Base-by-base conservation (phyloP, 345 rosid species). In the Hirschfeldia incana region DNA sequence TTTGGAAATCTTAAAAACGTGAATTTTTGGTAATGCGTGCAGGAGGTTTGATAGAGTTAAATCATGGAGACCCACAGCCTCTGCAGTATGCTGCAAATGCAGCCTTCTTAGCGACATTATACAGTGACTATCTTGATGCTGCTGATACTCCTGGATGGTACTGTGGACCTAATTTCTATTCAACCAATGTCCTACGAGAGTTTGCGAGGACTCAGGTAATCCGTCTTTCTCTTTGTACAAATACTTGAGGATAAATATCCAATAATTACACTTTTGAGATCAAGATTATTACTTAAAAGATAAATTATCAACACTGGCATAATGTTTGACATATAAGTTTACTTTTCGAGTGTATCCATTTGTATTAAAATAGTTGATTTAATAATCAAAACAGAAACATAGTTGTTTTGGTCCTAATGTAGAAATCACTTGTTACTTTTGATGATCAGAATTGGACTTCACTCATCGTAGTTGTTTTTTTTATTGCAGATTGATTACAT, bases 121-220 rank as follows among this genome's bases (percentile, higher is more conserved):
- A 76, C 69, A 88, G 92, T 77, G 99, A 95, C 85, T 95, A 93
- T 83, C 94, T 95, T 42, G 98, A 93, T 51, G 97, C 97, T 85
- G 93, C 97, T 34, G 93, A 93, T 85, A 91, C 97, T 75, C 98
- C 97, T 59, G 99, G 97, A 80, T 93, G 98, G 97, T 90, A 90
- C 66, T 93, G 98, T 80, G 98, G 98, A 36, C 96, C 99, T 63
- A 89, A 85, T 72, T 95, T 95, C 86, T 95, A 86, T 80, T 78
- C 97, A 32, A 85, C 89, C 16, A 80, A 84, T 15, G 86, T 86
- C 68, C 80, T 93, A 88, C 93, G 98, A 4, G 85, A 88, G 17
- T 95, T 95, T 84, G 96, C 98, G 11, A 85, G 76, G 86, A 79
- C 91, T 5, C 99, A 95, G 94, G 99, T 93, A 67, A 78, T 75